Conservation (phyloP, 352 stramenopile species). For the Phytophthora multivora region DNA sequence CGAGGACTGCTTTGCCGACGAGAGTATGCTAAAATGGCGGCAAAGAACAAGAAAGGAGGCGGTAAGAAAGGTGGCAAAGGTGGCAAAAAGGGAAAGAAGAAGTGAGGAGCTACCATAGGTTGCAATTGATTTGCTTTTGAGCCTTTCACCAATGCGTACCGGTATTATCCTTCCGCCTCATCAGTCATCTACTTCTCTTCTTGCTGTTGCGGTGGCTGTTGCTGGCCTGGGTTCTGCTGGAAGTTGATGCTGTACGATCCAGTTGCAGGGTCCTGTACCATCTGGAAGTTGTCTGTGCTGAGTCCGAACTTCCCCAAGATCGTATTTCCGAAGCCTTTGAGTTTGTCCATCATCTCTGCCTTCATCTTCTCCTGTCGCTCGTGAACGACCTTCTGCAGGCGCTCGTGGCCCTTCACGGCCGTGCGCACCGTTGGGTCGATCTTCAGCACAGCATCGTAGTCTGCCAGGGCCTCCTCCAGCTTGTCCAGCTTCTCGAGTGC, state of each 20-base stretch:
- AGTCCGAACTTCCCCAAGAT: conserved; percentile 99
- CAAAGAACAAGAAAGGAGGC: conserved; percentile 86
- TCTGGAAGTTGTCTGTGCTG: conserved; percentile 99
- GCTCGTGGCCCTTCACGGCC: conserved; percentile 58
- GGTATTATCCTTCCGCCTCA: background rate
- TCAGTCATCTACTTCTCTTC: conserved; percentile 14
- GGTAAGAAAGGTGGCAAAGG: conserved; percentile 51
- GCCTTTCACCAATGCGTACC: conserved; percentile 6
- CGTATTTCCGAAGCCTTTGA: conserved; percentile 99
- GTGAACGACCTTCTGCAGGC: conserved; percentile 91
- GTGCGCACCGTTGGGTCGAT: conserved; percentile 87
- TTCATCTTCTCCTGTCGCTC: conserved; percentile 99
- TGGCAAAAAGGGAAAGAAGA: conserved; percentile 46
- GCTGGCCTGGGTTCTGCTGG: conserved; percentile 56
- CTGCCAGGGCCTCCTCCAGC: conserved; percentile 92
- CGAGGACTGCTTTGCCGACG: conserved; percentile 64
- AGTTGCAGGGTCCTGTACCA: conserved; percentile 96
- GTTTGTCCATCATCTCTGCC: conserved; percentile 95
- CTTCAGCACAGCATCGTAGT: conserved; percentile 92
- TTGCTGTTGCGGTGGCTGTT: conserved; percentile 6
- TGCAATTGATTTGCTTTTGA: conserved; percentile 8
- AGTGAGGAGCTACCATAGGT: conserved; percentile 3
- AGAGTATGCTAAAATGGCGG: conserved; percentile 75
- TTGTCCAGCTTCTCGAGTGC: conserved; percentile 94
- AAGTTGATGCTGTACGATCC: conserved; percentile 99